Base-by-base conservation (phyloP, 2,329 filamentous ascomycete species). In the Talaromyces sp. region DNA sequence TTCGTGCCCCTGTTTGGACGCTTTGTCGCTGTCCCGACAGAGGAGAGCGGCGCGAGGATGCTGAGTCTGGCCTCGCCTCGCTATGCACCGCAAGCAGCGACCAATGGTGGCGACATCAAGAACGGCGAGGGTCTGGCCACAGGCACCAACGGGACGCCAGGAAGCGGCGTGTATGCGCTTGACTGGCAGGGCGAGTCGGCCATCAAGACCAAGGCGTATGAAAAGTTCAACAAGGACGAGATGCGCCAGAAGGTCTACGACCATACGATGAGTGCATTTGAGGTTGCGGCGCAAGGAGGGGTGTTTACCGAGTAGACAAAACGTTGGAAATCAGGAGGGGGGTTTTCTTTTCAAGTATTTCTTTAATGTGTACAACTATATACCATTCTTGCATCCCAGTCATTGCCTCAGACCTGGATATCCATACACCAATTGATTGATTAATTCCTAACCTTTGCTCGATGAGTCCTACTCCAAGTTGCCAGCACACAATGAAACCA, bases 41-140 rank as follows among this genome's bases (percentile, higher is more conserved):
- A 58, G 24, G 59, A 61, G 29, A 58, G 59, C 26, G 59, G 59
- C 49, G 55, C 55, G 11, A 49, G 59, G 31, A 61, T 61, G 59
- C 32, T 61, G n/a, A 58, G 55, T 55, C 27, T 61, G n/a, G 55
- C 55, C 19, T 61, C 59, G 3, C 56, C 59, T 21, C 59, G 59
- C 1, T 61, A 61, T 51, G 55, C 55, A 3, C 24, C 59, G 8
- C 35, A 56, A 32, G 1, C 27, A 38, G 55, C 58, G 13, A 38
- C 35, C n/a, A 35, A 35, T 13, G 26, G 24, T 13, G 26, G 14
- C 26, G 35, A 54, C 9, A 14, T 52, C 21, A 54, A 55, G 7
- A 55, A 51, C 1, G 10, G 21, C 27, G 24, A 49, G 14, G 14
- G 11, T 24, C 26, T 55, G 53, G 59, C 50, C 1, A 27, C 57